Evolutionary conservation across 306 rosid genomes (phyloP).

Genomic region (Corylus americana): DNA sequence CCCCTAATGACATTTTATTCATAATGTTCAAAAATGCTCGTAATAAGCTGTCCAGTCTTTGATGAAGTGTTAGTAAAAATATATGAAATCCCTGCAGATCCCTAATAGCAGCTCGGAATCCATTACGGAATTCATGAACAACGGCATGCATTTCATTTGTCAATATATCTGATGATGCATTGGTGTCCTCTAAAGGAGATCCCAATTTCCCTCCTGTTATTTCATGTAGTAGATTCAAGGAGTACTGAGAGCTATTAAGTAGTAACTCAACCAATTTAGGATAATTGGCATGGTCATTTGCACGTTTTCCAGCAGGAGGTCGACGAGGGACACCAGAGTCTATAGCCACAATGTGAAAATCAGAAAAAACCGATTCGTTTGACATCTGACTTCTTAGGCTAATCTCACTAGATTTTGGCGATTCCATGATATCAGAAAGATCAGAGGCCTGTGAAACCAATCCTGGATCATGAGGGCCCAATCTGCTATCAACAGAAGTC

Average conservation of each 20-base stretch:
- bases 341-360: constrained; percentile 76
- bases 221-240: constrained; percentile 72
- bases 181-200: constrained; percentile 43
- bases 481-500: constrained; percentile 67
- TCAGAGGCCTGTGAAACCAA: constrained; percentile 62
- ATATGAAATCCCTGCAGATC: constrained; percentile 92
- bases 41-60: constrained; percentile 74
- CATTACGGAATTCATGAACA: constrained; percentile 67
- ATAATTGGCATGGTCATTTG: constrained; percentile 83
- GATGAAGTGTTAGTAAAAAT: constrained; percentile 85
- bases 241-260: constrained; percentile 72
- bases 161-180: constrained; percentile 39
- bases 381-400: constrained; percentile 51
- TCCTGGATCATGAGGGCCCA: constrained; percentile 45
- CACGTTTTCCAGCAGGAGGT: constrained; percentile 95
- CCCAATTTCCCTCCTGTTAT: constrained; percentile 87
- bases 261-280: constrained; percentile 92
- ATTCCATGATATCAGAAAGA: constrained; percentile 65
- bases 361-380: constrained; percentile 39
- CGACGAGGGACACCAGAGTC: constrained; percentile 97
- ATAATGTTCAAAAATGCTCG: constrained; percentile 71
- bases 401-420: constrained; percentile 54
- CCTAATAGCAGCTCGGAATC: constrained; percentile 86
- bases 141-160: constrained; percentile 40
- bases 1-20: constrained; percentile 64